Evolutionary conservation across 163 green algal genomes (phyloP).

Genomic region (Coccomyxa subellipsoidea): DNA sequence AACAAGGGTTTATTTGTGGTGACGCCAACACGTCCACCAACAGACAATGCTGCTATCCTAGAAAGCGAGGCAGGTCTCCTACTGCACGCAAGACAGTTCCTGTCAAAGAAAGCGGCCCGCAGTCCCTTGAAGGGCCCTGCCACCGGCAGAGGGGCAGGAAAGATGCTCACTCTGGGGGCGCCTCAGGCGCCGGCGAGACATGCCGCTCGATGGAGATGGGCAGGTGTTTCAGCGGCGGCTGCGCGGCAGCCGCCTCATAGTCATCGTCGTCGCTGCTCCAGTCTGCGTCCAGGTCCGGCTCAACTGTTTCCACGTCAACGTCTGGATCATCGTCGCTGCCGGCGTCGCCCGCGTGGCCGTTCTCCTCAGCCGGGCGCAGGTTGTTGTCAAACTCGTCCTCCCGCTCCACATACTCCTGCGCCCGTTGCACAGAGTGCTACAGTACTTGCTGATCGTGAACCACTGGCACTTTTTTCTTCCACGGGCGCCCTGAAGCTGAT

Average conservation of each 20-base stretch:
- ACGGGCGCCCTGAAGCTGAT: no score
- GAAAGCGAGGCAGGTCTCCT: no score
- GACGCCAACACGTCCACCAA: no score
- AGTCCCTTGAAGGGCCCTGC: no score
- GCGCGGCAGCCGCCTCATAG: neutral
- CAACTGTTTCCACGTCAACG: conserved; percentile 41
- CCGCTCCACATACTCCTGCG: conserved; percentile 73
- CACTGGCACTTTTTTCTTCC: no score
- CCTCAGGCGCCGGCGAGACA: neutral
- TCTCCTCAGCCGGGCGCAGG: conserved; percentile 21
- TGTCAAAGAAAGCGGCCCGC: no score
- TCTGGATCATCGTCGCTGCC: conserved; percentile 15
- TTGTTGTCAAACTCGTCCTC: conserved; percentile 86
- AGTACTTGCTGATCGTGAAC: no score
- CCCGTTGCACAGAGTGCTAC: no score
- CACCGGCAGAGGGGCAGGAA: no score
- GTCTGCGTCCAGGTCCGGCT: neutral
- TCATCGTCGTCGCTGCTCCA: neutral
- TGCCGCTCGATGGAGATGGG: neutral
- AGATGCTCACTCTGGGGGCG: neutral
- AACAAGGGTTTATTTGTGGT: no score
- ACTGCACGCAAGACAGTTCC: no score
- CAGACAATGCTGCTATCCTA: no score
- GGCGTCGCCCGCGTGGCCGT: neutral
- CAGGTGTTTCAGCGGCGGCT: neutral